Percentiles rank a stretch among this genome's conserved stretches.
Evolutionary conservation across 345 rosid species (phyloP).

Genomic region (Aquilaria malaccensis): DNA sequence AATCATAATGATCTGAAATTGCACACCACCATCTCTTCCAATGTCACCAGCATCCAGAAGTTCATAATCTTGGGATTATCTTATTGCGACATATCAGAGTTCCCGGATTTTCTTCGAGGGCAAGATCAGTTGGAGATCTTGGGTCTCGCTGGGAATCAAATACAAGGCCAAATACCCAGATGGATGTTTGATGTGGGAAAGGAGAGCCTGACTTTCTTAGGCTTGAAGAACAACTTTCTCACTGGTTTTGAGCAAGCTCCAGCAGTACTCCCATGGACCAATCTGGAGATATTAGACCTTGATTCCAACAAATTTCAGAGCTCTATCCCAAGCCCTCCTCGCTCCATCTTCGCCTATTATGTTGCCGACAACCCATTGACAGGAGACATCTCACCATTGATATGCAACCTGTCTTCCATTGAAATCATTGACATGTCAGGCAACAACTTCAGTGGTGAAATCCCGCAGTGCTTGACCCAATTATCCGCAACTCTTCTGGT

Average conservation of each 20-base stretch:
- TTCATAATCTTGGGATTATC: not conserved
- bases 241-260: not conserved
- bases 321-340: constrained; percentile 3
- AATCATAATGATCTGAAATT: not conserved
- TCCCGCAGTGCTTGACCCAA: constrained; percentile 18
- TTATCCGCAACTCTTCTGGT: not conserved
- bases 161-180: not conserved
- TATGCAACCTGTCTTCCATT: constrained; percentile 5
- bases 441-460: constrained; percentile 22
- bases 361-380: not conserved
- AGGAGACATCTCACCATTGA: constrained; percentile 4
- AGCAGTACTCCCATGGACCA: not conserved
- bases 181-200: not conserved
- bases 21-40: not conserved
- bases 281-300: not conserved
- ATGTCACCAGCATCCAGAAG: not conserved
- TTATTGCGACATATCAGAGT: not conserved
- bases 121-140: not conserved
- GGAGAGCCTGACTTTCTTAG: not conserved
- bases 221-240: not conserved
- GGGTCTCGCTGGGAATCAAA: not conserved
- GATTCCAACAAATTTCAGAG: not conserved
- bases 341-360: not conserved
- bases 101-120: not conserved
- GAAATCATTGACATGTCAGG: constrained; percentile 20